Base-by-base conservation (phyloP, 2,329 filamentous ascomycete genomes). In the Huntiella savannae region DNA sequence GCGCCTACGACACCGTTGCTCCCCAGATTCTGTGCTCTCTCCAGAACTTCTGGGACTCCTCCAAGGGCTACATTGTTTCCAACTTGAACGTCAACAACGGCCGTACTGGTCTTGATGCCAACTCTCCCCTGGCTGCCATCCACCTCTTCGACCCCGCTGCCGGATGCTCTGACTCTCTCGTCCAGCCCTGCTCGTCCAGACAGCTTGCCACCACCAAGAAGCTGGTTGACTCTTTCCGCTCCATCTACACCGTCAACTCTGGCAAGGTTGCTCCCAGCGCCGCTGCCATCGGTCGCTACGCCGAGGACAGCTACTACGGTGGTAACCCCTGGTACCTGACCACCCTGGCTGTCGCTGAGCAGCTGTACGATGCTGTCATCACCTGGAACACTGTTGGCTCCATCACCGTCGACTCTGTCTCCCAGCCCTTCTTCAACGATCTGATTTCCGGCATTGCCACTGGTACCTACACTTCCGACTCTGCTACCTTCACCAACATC, bases 271-370 rank as follows among this genome's bases (percentile, higher is more conserved):
- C 69, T 32, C 76, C 78, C 15, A 60, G 61, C 12, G 79, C 79
- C 5, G 67, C 75, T 7, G 69, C 74, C 5, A 64, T 80, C 4
- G 79, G 80, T 39, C 66, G 80, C 50, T 84, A 85, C 56, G 61
- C 75, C 0, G 79, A 83, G 58, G 82, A 92, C 54, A 61, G 67
- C 3, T 91, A 88, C 61, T 80, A 78, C 59, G 74, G 74, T 50
- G 82, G 82, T 1, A 86, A 91, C 58, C 83, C 83, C 1, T 91
- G 83, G 83, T 82, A 85, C 54, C 68, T 88, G 10, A 71, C 71
- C 54, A 88, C 80, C 1, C 67, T 85, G 28, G 82, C 81, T 1
- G 81, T 81, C 0, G 84, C 82, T 3, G 83, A 91, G 60, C 78
- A 82, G 56, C 70, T 92, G 2, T 88, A 86, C 58, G 77, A 82